These are phyloP conservation scores for Aspergillus sergii DNA, from an alignment of 2,329 filamentous ascomycete species.

Conservation along the genomic window DNA sequence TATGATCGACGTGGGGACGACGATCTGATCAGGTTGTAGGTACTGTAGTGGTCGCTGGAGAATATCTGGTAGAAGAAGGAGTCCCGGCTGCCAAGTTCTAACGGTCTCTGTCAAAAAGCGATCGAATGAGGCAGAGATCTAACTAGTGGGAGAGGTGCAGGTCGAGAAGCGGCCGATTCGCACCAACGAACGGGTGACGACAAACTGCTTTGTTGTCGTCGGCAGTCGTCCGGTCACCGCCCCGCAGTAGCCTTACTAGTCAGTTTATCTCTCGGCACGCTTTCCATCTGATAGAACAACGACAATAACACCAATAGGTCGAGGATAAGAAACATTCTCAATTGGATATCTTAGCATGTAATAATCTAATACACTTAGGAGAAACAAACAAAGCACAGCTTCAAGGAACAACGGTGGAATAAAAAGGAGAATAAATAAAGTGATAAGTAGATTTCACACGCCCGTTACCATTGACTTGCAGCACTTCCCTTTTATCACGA, in stretches of 20 bases:
- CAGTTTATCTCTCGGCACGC: not conserved
- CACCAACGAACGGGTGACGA: conserved; percentile 16
- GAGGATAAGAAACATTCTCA: conserved; percentile 2
- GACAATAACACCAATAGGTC: not conserved
- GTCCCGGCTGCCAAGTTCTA: not conserved
- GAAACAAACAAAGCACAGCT: not conserved
- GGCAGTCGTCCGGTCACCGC: conserved; percentile 27
- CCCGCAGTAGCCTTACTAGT: conserved; percentile 17
- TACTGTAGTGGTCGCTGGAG: not conserved
- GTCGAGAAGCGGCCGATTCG: conserved; percentile 2
- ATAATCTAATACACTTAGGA: conserved; percentile 14
- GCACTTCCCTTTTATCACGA: not conserved
- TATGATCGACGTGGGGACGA: not conserved
- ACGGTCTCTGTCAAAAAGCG: not conserved
- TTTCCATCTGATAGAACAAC: conserved; percentile 1
- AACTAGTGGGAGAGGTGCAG: not conserved
- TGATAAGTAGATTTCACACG: not conserved
- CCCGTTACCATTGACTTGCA: not conserved
- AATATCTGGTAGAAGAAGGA: too few relatives aligned
- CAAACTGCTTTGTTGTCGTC: conserved; percentile 27
- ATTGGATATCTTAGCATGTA: conserved; percentile 26
- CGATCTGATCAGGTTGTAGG: not conserved
- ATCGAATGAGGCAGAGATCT: not conserved
- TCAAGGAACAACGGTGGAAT: not conserved
- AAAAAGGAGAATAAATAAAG: conserved; percentile 5